Base-by-base conservation (phyloP, 1,284 basidiomycete genomes). In the Leccinum pallidistipes region DNA sequence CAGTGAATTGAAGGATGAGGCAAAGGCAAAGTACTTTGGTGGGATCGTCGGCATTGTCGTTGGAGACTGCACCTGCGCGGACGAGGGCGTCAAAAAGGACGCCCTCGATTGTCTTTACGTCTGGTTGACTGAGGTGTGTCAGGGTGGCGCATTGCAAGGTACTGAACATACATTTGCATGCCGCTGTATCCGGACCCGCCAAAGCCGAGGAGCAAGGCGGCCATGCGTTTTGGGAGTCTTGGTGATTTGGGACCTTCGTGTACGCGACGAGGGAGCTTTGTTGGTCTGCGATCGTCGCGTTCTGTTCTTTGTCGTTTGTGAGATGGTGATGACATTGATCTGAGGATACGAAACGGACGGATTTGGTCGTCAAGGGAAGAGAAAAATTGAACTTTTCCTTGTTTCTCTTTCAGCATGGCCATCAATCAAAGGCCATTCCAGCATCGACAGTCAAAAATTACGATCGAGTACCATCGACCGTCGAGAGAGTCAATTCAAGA, bases 11-110 rank as follows among this genome's bases (percentile, higher is more conserved):
- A 2, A 52, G 1, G 16, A 49, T 5, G 8, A 12, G 50, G 1
- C 3, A 5, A n/a, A 21, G 3, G n/a, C 10, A 16, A 31, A 47
- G 34, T 63, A 90, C 94, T 80, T 98, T 98, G 56, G 86, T 86
- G 31, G 95, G 92, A 75, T 98, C 91, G 64, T 92, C 86, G 0
- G 95, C 88, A 71, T 99, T 99, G 71, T 98, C 96, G 61, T 88
- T 81, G 40, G 93, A 96, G 10, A 99, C 90, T 4, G 94, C 95
- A 7, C 96, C 97, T 5, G 90, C 91, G 66, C 90, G 88, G 45
- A 95, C 90, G 60, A 98, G 83, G 0, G 95, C 94, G 55, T 90
- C 85, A 68, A 98, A 99, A 43, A 99, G 78, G 59, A 89, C 86
- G 18, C 94, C 93, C 76, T 99, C 97, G 67, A 99, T 97, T 0